A percentile compares a stretch with the other conserved stretches of the same genome.
These are phyloP conservation scores for Colletotrichum endophyticum DNA, from an alignment of 2,329 filamentous ascomycete genomes.

Conservation along the genomic window DNA sequence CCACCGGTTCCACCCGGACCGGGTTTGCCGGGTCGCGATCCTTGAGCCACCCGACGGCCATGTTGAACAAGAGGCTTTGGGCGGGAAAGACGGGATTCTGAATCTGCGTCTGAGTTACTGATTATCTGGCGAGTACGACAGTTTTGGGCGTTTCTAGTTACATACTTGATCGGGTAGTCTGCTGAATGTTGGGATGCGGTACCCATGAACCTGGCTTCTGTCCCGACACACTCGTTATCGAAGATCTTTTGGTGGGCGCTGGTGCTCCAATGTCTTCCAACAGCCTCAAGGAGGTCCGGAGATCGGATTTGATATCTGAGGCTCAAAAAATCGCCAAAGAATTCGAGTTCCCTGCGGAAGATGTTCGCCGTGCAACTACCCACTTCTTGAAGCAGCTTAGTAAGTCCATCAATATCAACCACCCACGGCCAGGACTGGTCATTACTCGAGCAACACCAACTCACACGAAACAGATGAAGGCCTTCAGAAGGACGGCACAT, in stretches of 20 bases:
- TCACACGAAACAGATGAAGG: constrained; percentile 51
- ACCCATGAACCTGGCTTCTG: constrained; percentile 11
- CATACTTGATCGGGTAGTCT: constrained; percentile 16
- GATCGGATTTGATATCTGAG: not conserved
- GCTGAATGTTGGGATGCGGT: not conserved
- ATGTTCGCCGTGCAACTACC: constrained; percentile 15
- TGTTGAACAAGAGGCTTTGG: rapidly evolving
- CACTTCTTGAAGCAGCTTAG: constrained; percentile 25
- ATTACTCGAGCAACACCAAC: not conserved
- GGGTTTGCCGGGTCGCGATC: constrained; percentile 3
- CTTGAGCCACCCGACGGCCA: not conserved
- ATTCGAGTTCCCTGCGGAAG: not conserved
- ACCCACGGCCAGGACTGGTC: not conserved
- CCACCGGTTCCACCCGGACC: constrained; percentile 1
- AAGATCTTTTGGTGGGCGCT: not conserved
- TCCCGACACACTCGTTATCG: not conserved
- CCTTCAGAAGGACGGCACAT: constrained; percentile 15
- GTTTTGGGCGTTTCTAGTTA: not conserved
- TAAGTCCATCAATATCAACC: not conserved
- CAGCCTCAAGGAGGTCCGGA: not conserved
- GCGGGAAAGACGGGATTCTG: not conserved
- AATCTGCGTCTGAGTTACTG: not conserved
- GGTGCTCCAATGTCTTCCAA: not conserved
- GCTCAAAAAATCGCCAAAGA: not conserved
- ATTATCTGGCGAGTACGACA: not conserved